Evolutionary conservation across 225 moss, liverwort and hornwort species (phyloP).

Genomic region (Polytrichum formosum): DNA sequence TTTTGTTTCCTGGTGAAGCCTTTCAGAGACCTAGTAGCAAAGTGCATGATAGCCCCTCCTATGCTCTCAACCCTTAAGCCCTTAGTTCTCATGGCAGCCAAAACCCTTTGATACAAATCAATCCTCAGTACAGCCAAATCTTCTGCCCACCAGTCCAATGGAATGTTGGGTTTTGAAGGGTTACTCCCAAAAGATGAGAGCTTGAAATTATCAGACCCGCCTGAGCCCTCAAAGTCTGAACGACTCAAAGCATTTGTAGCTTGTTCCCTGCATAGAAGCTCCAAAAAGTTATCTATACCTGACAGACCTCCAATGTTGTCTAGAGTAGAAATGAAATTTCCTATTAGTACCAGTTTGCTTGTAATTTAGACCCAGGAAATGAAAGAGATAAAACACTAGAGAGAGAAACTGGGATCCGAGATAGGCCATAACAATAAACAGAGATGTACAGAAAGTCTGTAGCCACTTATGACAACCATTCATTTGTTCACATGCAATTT

Average conservation of each 20-base stretch:
- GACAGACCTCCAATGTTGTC: no score
- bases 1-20: constrained; percentile 90
- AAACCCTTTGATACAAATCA: constrained; percentile 87
- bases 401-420: no score
- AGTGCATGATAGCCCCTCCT: constrained; percentile 93
- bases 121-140: constrained; percentile 89
- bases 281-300: constrained; percentile 6
- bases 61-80: constrained; percentile 89
- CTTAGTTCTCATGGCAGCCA: constrained; percentile 83
- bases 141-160: constrained; percentile 96
- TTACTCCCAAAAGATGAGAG: constrained; percentile 65
- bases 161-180: constrained; percentile 54
- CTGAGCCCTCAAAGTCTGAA: constrained; percentile 73
- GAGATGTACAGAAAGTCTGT: no score
- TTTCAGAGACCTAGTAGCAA: constrained; percentile 97
- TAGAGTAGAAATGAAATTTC: no score
- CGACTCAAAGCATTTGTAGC: constrained; percentile 55
- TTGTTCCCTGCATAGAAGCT: constrained; percentile 69
- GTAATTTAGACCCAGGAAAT: no score
- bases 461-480: no score
- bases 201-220: constrained; percentile 78
- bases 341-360: no score
- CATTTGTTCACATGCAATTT: no score
- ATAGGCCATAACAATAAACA: no score
- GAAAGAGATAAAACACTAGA: no score